A percentile compares a stretch with the other conserved stretches of the same genome.
phyloP scores from a whole-genome alignment of 2,329 filamentous ascomycete species.

The Gliomastix tumulicola region DNA sequence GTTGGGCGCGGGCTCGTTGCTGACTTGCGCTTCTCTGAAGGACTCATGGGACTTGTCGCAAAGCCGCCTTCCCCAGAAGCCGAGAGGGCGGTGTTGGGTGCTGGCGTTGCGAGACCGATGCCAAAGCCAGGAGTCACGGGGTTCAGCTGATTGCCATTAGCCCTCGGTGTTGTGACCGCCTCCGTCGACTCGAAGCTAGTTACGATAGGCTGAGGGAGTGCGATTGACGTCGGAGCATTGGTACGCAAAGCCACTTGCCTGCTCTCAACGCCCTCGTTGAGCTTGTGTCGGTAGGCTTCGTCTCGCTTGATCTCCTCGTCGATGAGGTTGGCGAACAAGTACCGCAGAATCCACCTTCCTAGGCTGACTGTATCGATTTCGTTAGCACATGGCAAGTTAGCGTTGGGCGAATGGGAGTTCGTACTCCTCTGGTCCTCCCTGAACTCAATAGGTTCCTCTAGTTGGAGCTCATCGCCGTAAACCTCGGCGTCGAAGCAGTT shows the following conservation, averaged over 20 bases:
- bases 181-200: constrained; percentile 31
- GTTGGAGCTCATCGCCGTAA: constrained; percentile 81
- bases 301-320: constrained; percentile 87
- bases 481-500: constrained; percentile 97
- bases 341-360: constrained; percentile 91
- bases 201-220: constrained; percentile 25
- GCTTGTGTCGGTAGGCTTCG: constrained; percentile 59
- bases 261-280: constrained; percentile 58
- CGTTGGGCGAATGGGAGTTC: background rate
- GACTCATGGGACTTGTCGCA: constrained; percentile 29
- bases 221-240: constrained; percentile 54
- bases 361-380: constrained; percentile 68
- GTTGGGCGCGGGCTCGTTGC: constrained; percentile 53
- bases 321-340: constrained; percentile 83
- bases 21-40: constrained; percentile 48
- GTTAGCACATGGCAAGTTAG: constrained; percentile 12
- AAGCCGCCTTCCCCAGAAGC: constrained; percentile 40
- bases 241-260: constrained; percentile 45
- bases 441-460: constrained; percentile 72
- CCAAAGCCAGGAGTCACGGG: constrained; percentile 68
- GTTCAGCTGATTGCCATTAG: constrained; percentile 54
- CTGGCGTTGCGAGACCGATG: constrained; percentile 72
- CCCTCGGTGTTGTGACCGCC: constrained; percentile 52
- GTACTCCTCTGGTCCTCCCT: constrained; percentile 76
- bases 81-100: constrained; percentile 26